Evolutionary conservation across 257 asterid genomes (phyloP).

Genomic region (Solanum sparsipilum): DNA sequence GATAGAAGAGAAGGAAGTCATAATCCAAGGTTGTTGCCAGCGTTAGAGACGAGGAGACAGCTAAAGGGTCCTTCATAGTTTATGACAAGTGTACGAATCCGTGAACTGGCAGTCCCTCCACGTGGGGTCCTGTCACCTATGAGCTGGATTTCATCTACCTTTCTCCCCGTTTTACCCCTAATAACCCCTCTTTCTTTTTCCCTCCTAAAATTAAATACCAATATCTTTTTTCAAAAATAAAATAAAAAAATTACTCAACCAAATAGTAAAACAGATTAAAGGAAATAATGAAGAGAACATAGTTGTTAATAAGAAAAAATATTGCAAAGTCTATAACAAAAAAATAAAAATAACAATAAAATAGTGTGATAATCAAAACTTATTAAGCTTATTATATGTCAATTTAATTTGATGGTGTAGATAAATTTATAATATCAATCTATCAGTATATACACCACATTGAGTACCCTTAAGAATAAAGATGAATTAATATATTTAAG

Average conservation of each 20-base stretch:
- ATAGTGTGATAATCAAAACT: no score
- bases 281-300: no score
- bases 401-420: no score
- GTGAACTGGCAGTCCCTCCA: conserved; percentile 39
- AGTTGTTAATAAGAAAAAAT: no score
- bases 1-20: not conserved
- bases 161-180: not conserved
- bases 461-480: no score
- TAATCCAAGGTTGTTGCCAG: conserved; percentile 27
- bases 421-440: no score
- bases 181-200: not conserved
- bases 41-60: conserved; percentile 44
- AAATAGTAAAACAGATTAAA: not conserved
- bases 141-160: conserved; percentile 37
- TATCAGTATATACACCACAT: no score
- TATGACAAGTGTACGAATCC: conserved; percentile 13
- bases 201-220: not conserved
- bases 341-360: no score
- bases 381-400: no score
- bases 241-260: not conserved
- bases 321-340: no score
- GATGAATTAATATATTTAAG: not conserved
- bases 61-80: conserved; percentile 21
- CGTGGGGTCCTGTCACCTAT: conserved; percentile 43
- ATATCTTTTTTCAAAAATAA: no score